These are phyloP conservation scores for Tinospora cordifolia DNA, from an alignment of 164 flowering plant species.

Conservation along the genomic window DNA sequence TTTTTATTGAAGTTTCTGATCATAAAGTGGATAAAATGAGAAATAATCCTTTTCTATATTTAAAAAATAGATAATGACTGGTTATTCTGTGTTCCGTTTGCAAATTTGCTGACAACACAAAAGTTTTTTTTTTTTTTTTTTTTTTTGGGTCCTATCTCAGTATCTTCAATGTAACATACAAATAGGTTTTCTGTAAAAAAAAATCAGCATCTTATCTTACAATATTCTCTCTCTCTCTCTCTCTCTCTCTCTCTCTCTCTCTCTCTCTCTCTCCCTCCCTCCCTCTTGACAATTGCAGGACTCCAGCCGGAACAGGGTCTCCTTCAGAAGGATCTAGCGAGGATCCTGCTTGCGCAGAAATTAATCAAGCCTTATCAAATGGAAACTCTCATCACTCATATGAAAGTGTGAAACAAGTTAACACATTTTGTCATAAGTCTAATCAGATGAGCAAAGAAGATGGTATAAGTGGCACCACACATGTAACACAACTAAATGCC, in stretches of 20 bases:
- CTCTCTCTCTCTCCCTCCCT: not conserved
- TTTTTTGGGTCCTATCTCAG: not conserved
- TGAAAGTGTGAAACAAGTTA: conserved; percentile 30
- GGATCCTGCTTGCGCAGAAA: conserved; percentile 20
- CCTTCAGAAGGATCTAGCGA: conserved; percentile 23
- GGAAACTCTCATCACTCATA: conserved; percentile 27
- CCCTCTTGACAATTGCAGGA: conserved; percentile 26
- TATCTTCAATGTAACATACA: not conserved
- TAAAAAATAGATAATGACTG: not conserved
- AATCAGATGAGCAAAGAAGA: conserved; percentile 26
- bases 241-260: too few species aligned
- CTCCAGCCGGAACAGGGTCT: conserved; percentile 23
- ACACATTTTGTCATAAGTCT: conserved; percentile 35
- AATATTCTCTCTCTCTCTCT: conserved; percentile 21
- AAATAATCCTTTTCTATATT: not conserved
- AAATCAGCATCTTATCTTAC: not conserved
- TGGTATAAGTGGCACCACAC: conserved; percentile 32
- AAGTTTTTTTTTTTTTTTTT: not conserved
- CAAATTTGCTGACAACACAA: not conserved
- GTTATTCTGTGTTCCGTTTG: not conserved
- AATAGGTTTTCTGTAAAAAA: not conserved
- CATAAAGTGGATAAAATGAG: not conserved
- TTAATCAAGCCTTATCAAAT: conserved; percentile 16
- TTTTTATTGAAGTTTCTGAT: not conserved
- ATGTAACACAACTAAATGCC: conserved; percentile 41